Conservation (phyloP, 305 asterid species). For the Fraxinus latifolia region DNA sequence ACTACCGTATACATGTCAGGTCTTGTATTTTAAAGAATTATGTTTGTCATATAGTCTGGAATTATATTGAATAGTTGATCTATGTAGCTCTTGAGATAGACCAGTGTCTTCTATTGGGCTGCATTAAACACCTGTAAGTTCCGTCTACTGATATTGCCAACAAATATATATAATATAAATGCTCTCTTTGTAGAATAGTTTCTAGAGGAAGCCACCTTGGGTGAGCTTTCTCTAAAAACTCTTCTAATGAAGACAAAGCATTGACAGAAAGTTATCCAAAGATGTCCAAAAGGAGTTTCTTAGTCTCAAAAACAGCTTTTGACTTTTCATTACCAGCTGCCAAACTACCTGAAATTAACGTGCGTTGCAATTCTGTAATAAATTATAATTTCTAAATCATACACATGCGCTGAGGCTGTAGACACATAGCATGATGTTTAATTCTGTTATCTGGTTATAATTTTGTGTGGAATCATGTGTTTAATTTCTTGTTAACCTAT, state of each 20-base stretch:
- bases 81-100: neutral
- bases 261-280: neutral
- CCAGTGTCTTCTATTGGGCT: neutral
- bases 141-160: neutral
- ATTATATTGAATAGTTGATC: neutral
- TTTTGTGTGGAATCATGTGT: neutral
- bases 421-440: neutral
- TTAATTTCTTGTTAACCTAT: neutral
- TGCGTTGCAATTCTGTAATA: neutral
- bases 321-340: neutral
- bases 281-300: neutral
- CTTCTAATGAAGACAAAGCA: neutral
- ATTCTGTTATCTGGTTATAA: neutral
- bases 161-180: neutral
- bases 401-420: neutral
- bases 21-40: neutral
- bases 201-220: neutral
- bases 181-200: neutral
- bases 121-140: neutral
- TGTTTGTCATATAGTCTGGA: neutral
- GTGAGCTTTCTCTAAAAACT: neutral
- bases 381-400: neutral
- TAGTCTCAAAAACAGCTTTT: neutral
- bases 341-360: neutral
- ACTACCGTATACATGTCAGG: neutral